Evolutionary conservation across 176 grass and related monocot species (phyloP).

Genomic region (Aechmea fasciata): DNA sequence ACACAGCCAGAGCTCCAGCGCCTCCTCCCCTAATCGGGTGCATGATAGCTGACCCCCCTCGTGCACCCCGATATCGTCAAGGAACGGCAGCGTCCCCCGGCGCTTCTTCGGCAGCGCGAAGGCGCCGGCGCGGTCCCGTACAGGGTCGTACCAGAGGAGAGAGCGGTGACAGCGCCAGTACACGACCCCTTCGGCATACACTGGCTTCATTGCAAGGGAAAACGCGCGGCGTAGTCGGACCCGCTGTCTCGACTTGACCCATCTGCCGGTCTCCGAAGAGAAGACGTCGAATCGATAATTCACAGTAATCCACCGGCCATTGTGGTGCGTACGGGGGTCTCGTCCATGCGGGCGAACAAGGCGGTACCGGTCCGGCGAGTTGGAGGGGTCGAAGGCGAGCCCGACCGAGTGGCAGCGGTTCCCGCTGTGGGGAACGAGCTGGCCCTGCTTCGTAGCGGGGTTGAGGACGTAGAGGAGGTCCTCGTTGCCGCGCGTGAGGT

Average conservation of each 20-base stretch:
- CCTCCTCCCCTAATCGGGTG: neutral
- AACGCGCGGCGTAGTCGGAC: neutral
- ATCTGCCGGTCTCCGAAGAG: neutral
- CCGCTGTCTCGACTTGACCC: slow-evolving; percentile 1
- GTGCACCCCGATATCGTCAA: neutral
- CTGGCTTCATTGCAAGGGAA: neutral
- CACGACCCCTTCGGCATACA: slow-evolving; percentile 14
- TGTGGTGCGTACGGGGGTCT: too few relatives aligned
- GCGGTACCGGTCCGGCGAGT: neutral
- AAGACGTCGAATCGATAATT: slow-evolving; percentile 2
- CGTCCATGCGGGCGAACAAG: neutral
- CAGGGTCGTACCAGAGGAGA: slow-evolving; percentile 19
- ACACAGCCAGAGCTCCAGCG: neutral
- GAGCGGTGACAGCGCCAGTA: slow-evolving; percentile 4
- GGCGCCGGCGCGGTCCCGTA: slow-evolving; percentile 1
- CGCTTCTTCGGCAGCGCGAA: neutral
- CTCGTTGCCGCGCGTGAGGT: neutral
- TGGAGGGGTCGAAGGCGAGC: slow-evolving; percentile 6
- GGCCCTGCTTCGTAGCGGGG: neutral
- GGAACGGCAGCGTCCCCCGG: neutral
- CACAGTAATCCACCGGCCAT: neutral
- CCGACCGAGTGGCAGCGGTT: neutral
- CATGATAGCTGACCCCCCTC: neutral
- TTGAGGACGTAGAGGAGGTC: slow-evolving; percentile 1
- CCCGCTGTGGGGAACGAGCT: neutral